Evolutionary conservation across 1,284 basidiomycete species (phyloP).

Genomic region (Leccinum cinnamomeum): DNA sequence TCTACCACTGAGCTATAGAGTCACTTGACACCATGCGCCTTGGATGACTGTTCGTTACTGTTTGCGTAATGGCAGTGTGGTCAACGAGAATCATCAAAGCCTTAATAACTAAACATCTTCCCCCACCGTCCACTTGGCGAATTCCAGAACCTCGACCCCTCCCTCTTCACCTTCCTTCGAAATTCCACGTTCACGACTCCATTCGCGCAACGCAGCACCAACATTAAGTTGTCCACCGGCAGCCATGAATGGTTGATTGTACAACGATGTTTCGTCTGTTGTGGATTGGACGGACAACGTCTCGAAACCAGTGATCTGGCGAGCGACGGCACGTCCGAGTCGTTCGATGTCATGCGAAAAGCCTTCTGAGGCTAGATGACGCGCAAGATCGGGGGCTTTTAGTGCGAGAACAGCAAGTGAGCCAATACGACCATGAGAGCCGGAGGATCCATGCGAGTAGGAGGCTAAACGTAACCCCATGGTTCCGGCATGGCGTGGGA

Average conservation of each 20-base stretch:
- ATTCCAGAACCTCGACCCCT: slow-evolving; percentile 60
- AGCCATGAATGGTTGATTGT: slow-evolving; percentile 85
- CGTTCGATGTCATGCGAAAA: slow-evolving; percentile 58
- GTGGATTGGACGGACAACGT: slow-evolving; percentile 57
- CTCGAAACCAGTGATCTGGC: slow-evolving; percentile 87
- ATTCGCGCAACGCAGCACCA: slow-evolving; percentile 62
- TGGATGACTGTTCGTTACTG: neutral
- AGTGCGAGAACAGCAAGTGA: slow-evolving; percentile 66
- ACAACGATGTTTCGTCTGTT: slow-evolving; percentile 62
- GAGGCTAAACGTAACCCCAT: slow-evolving; percentile 67
- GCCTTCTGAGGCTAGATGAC: slow-evolving; percentile 43
- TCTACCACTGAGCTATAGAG: slow-evolving; percentile 44
- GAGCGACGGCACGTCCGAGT: slow-evolving; percentile 76
- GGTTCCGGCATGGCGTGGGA: slow-evolving; percentile 39
- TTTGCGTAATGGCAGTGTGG: neutral
- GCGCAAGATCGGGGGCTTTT: slow-evolving; percentile 45
- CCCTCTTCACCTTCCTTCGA: slow-evolving; percentile 40
- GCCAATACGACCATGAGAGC: slow-evolving; percentile 68
- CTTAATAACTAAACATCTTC: slow-evolving; percentile 32
- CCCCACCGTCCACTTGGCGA: slow-evolving; percentile 68
- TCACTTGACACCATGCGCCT: neutral
- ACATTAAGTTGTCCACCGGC: slow-evolving; percentile 57
- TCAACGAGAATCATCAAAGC: neutral
- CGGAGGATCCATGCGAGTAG: slow-evolving; percentile 73
- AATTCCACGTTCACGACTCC: slow-evolving; percentile 61